Evolutionary conservation across 2,329 filamentous ascomycete genomes (phyloP).

Genomic region (Coniochaeta sp.): DNA sequence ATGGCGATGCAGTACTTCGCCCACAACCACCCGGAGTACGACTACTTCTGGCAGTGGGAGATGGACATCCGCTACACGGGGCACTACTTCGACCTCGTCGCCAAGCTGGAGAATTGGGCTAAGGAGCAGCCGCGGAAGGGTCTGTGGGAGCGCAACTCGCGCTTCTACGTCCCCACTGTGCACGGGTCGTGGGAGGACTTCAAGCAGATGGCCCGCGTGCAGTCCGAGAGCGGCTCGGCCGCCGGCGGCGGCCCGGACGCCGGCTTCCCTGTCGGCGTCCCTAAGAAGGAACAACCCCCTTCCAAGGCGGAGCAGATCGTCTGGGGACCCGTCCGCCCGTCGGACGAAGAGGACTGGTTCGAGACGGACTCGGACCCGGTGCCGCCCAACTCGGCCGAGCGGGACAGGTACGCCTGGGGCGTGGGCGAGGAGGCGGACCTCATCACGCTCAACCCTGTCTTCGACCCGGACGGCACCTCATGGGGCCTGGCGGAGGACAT

Average conservation of each 20-base stretch:
- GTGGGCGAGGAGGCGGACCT: slow-evolving; percentile 86
- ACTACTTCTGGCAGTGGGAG: slow-evolving; percentile 92
- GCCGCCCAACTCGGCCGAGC: slow-evolving; percentile 66
- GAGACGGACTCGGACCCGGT: slow-evolving; percentile 64
- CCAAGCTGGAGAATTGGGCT: slow-evolving; percentile 63
- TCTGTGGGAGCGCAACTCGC: slow-evolving; percentile 71
- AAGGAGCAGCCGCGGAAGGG: slow-evolving; percentile 69
- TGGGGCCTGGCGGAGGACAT: slow-evolving; percentile 81
- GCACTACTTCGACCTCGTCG: slow-evolving; percentile 72
- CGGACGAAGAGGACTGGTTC: slow-evolving; percentile 62
- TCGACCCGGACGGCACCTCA: slow-evolving; percentile 78
- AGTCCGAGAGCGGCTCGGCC: slow-evolving; percentile 62
- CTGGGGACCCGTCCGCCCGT: slow-evolving; percentile 76
- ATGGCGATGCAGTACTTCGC: slow-evolving; percentile 96
- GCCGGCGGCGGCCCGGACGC: slow-evolving; percentile 63
- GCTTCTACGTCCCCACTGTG: slow-evolving; percentile 70
- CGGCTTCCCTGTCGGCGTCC: slow-evolving; percentile 56
- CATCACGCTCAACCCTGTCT: slow-evolving; percentile 87
- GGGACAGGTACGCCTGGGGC: slow-evolving; percentile 80
- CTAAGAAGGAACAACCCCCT: slow-evolving; percentile 27
- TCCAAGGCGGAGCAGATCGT: slow-evolving; percentile 53
- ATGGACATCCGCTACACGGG: slow-evolving; percentile 89
- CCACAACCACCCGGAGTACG: slow-evolving; percentile 79
- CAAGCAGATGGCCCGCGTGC: slow-evolving; percentile 66
- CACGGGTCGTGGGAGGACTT: slow-evolving; percentile 79